These are phyloP conservation scores for Cyclotella choctawhatcheeana DNA, from an alignment of 108 stramenopile species.

Conservation along the genomic window DNA sequence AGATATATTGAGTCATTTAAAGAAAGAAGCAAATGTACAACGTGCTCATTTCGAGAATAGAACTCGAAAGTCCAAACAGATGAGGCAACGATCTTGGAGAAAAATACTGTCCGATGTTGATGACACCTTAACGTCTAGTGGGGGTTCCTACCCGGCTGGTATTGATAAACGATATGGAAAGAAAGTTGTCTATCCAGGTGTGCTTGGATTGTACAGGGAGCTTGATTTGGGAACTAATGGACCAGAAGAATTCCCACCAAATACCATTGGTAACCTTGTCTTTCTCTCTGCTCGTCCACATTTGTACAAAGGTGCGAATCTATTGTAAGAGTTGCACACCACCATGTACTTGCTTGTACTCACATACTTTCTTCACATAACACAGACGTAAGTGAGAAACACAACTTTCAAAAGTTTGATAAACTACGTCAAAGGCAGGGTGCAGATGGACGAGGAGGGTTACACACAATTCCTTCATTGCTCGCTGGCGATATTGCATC, in stretches of 20 bases:
- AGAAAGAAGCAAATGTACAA: conserved; percentile 92
- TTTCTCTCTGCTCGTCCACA: conserved; percentile 98
- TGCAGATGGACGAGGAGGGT: conserved; percentile 73
- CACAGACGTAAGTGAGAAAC: conserved; percentile 87
- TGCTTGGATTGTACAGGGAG: conserved; percentile 96
- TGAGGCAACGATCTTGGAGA: conserved; percentile 83
- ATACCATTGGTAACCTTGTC: conserved; percentile 90
- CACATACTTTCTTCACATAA: neutral
- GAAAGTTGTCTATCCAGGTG: conserved; percentile 96
- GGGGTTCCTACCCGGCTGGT: conserved; percentile 95
- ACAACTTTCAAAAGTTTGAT: conserved; percentile 93
- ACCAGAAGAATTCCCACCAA: conserved; percentile 90
- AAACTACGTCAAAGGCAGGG: conserved; percentile 73
- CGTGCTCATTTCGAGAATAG: conserved; percentile 80
- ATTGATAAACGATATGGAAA: conserved; percentile 87
- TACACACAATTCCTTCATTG: conserved; percentile 96
- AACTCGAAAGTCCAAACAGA: conserved; percentile 55
- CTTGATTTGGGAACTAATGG: conserved; percentile 91
- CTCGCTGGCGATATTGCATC: conserved; percentile 94
- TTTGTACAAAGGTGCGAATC: conserved; percentile 81
- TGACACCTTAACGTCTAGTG: conserved; percentile 95
- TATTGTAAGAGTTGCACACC: neutral
- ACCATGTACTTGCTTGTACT: too few relatives aligned
- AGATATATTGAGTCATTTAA: conserved; percentile 93
- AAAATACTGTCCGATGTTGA: conserved; percentile 98